Base-by-base conservation (phyloP, 1,139 yeast genomes). In the Nematodospora anomalae region DNA sequence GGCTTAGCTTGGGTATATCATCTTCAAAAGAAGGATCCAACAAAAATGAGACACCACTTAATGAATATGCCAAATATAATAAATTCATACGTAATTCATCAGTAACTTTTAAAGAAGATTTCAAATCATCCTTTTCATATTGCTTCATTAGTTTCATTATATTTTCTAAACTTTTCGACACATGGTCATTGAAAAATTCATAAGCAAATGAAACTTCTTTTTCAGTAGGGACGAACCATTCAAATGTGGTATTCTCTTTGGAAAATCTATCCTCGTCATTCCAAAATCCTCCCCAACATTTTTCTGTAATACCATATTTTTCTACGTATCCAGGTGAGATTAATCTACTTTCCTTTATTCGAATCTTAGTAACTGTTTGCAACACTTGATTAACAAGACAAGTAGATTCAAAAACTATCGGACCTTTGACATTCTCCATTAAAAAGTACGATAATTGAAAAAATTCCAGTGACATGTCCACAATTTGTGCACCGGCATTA, bases 201-300 rank as follows among this genome's bases (percentile, higher is more conserved):
- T 80, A 72, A 0, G 95, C 90, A 52, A 77, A 76, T 2, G 64
- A 64, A 1, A 88, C 66, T 38, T 83, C 90, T 3, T 55, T 62
- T 3, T 62, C 61, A 0, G 67, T 52, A 0, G 97, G 97, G 1
- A 73, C 57, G 52, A 81, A 88, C 98, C 98, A 92, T 1, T 71
- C 64, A 47, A 88, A 80, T 0, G 67, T 53, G 26, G 82, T 57
- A 35, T 76, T 71, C 9, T 74, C 72, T 9, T 54, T 45, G 7
- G 55, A 43, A 36, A 71, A 68, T 21, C 74, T 57, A 2, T 59
- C 51, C 18, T 71, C 68, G 30, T 60, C 62, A 46, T 80, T 77
- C 50, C 81, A 88, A 43, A 76, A 73, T 0, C 80, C 88, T 33
- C 92, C 94, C 94, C 94, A 84, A 45, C 81, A 74, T 13, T 65